Conservation (phyloP, 495 filamentous ascomycete genomes). For the Cudoniella acicularis region DNA sequence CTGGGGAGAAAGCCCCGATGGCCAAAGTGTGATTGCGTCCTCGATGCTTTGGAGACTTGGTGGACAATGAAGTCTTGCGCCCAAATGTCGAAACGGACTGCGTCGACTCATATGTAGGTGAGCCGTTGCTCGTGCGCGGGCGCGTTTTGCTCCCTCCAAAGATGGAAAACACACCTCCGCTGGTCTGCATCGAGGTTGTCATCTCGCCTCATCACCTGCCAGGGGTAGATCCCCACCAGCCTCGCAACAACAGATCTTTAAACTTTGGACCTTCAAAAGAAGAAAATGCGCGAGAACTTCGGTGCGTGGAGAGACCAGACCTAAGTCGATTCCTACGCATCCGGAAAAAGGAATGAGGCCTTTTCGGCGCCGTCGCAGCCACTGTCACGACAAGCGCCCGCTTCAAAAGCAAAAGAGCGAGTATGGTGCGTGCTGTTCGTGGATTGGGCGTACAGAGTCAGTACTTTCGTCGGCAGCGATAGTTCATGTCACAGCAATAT, state of each 20-base stretch:
- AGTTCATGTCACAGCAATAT: not conserved
- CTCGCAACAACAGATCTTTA: too few species aligned
- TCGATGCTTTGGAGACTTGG: conserved; percentile 11
- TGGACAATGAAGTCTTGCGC: conserved; percentile 19
- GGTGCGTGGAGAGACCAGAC: too few species aligned
- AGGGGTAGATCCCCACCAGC: not conserved
- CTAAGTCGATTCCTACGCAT: not conserved
- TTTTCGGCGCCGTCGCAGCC: not conserved
- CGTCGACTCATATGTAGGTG: conserved; percentile 7
- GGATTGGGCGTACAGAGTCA: not conserved
- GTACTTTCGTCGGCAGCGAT: too few species aligned
- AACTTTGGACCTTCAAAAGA: too few species aligned
- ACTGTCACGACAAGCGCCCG: not conserved
- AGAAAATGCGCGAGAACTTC: too few species aligned
- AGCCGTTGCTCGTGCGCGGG: conserved; percentile 21
- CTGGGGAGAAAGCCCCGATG: conserved; percentile 4
- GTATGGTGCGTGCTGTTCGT: not conserved
- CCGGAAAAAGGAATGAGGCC: not conserved
- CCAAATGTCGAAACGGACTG: not conserved
- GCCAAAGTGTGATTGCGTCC: conserved; percentile 15
- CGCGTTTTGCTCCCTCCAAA: conserved; percentile 15
- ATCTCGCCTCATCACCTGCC: not conserved
- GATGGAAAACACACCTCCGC: conserved; percentile 9
- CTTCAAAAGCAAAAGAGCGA: not conserved
- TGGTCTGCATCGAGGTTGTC: not conserved